Evolutionary conservation across 2,329 filamentous ascomycete species (phyloP).

Genomic region (Metarhizium robertsii): DNA sequence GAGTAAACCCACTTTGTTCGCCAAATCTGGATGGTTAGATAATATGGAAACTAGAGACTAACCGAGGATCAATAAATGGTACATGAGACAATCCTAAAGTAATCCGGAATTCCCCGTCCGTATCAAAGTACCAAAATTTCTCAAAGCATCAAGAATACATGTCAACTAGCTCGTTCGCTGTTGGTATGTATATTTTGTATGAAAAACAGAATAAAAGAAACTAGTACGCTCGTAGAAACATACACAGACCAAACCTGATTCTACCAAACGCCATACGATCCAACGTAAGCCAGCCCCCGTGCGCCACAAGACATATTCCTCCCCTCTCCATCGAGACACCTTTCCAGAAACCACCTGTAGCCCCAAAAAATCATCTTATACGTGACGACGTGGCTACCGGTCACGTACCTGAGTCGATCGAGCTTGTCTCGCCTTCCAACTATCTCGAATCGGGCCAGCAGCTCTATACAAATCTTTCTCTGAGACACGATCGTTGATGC

Average conservation of each 20-base stretch:
- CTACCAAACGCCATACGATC: slow-evolving; percentile 2
- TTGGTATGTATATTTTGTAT: background rate
- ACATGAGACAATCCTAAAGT: background rate
- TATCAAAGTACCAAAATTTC: background rate
- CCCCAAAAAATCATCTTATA: background rate
- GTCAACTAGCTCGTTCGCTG: too few species aligned
- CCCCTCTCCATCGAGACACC: too few species aligned
- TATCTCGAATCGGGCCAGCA: slow-evolving; percentile 62
- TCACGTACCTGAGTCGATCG: slow-evolving; percentile 17
- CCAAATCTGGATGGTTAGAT: background rate
- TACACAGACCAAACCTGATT: background rate
- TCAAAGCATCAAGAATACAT: background rate
- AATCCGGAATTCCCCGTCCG: background rate
- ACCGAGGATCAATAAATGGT: background rate
- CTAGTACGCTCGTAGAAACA: background rate
- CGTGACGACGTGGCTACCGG: slow-evolving; percentile 1
- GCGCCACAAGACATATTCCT: background rate
- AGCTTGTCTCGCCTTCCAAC: slow-evolving; percentile 61
- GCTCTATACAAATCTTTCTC: slow-evolving; percentile 68
- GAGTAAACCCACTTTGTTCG: background rate
- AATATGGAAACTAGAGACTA: background rate
- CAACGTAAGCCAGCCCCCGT: background rate
- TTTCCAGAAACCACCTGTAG: too few species aligned
- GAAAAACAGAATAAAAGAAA: background rate
- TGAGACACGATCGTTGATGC: slow-evolving; percentile 77